phyloP scores from a whole-genome alignment of 768 basidiomycete species.

The Lactifluus pinguis region DNA sequence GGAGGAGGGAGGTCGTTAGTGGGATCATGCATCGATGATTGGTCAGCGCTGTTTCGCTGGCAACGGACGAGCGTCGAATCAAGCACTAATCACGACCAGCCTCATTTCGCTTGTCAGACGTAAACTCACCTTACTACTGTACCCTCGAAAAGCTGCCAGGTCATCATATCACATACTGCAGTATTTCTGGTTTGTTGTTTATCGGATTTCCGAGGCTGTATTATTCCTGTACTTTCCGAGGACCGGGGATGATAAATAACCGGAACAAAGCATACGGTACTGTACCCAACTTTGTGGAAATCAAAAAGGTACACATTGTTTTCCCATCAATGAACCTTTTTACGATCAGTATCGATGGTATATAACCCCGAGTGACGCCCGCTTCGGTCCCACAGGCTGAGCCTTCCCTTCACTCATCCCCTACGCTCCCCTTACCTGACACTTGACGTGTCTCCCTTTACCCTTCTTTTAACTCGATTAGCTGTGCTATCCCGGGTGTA shows the following conservation, averaged over 20 bases:
- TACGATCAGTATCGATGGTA: neutral
- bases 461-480: neutral
- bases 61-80: too few species aligned
- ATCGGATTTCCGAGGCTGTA: too few species aligned
- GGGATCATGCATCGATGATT: neutral
- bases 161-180: too few species aligned
- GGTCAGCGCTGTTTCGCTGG: too few species aligned
- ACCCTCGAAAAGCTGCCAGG: too few species aligned
- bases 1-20: neutral
- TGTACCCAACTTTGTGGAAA: too few species aligned
- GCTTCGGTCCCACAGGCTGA: constrained; percentile 3
- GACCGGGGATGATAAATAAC: neutral
- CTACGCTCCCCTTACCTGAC: neutral
- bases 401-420: constrained; percentile 10
- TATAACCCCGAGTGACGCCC: neutral
- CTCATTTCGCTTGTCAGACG: too few species aligned
- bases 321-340: neutral
- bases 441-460: neutral
- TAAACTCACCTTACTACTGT: too few species aligned
- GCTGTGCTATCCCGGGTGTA: neutral
- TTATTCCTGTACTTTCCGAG: neutral
- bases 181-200: too few species aligned
- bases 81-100: too few species aligned
- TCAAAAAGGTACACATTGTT: too few species aligned
- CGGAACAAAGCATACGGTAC: neutral